Evolutionary conservation across 208 protist genomes (phyloP).

Genomic region (Trypanosoma mega): DNA sequence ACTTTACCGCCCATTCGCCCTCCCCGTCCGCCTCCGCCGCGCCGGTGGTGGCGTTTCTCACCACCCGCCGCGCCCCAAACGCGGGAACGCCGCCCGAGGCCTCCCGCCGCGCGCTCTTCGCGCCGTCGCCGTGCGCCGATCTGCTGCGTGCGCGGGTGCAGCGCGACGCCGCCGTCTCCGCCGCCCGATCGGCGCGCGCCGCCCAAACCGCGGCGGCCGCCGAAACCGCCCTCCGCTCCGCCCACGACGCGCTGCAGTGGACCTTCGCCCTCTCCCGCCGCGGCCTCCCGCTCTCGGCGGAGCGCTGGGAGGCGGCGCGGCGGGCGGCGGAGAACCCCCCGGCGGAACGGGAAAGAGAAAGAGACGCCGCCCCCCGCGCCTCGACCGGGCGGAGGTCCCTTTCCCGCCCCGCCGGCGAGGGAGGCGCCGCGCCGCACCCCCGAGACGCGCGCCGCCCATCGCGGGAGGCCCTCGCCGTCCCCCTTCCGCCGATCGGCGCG

Average conservation of each 20-base stretch:
- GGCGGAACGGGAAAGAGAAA: neutral
- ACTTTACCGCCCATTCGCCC: neutral
- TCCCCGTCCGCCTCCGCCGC: neutral
- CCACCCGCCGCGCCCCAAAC: neutral
- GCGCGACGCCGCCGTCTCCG: constrained; percentile 11
- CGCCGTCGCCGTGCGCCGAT: constrained; percentile 4
- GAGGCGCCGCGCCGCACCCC: constrained; percentile 1
- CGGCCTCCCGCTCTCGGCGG: constrained; percentile 59
- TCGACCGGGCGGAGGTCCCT: too few species aligned
- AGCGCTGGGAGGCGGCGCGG: constrained; percentile 16
- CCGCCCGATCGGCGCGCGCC: too few species aligned
- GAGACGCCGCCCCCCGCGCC: neutral
- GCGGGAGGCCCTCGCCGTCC: neutral
- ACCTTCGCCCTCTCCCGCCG: constrained; percentile 53
- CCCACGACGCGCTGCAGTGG: constrained; percentile 51
- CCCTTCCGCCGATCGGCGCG: neutral
- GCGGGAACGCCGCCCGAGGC: neutral
- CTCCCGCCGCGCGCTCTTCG: neutral
- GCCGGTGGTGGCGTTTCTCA: constrained; percentile 8
- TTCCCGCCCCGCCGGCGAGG: neutral
- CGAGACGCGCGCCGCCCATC: neutral
- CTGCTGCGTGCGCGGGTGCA: constrained; percentile 27
- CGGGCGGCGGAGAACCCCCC: constrained; percentile 9
- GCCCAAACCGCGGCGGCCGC: constrained; percentile 12
- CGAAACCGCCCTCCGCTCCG: constrained; percentile 23